phyloP scores from a whole-genome alignment of 129 eudicot genomes.

The Logfia minima region DNA sequence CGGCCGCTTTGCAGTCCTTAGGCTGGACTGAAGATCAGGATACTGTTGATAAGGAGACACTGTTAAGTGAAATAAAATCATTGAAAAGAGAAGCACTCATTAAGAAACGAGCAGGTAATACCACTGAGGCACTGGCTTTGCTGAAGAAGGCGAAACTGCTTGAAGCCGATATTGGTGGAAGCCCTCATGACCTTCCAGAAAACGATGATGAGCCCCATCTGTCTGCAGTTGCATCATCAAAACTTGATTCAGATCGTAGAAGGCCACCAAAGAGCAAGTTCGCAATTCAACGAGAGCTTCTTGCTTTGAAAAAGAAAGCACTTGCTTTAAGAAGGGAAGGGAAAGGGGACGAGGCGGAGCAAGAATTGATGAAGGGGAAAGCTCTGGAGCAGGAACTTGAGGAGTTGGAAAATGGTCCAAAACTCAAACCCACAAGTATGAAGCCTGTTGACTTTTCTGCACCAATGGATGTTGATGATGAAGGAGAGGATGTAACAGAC shows the following conservation, averaged over 20 bases:
- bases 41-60: conserved; percentile 41
- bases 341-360: conserved; percentile 75
- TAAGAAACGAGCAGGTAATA: conserved; percentile 72
- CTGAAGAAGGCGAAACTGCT: conserved; percentile 65
- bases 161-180: conserved; percentile 49
- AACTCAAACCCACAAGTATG: conserved; percentile 28
- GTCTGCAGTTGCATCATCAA: conserved; percentile 8
- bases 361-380: conserved; percentile 75
- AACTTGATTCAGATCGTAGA: conserved; percentile 32
- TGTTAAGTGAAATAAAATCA: conserved; percentile 52
- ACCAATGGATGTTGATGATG: conserved; percentile 44
- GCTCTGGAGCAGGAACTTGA: conserved; percentile 84
- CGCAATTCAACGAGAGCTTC: conserved; percentile 73
- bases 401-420: conserved; percentile 58
- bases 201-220: conserved; percentile 7
- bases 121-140: conserved; percentile 60
- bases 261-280: conserved; percentile 59
- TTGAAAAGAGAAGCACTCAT: conserved; percentile 66
- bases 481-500: conserved; percentile 73
- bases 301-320: conserved; percentile 80
- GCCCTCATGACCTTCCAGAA: conserved; percentile 26
- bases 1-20: conserved; percentile 76
- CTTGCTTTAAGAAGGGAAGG: conserved; percentile 84
- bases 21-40: conserved; percentile 81
- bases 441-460: conserved; percentile 30